Percentiles rank a stretch among this genome's conserved stretches.
These are phyloP conservation scores for Candida pseudoviswanathii DNA, from an alignment of 1,139 yeast genomes.

Conservation along the genomic window DNA sequence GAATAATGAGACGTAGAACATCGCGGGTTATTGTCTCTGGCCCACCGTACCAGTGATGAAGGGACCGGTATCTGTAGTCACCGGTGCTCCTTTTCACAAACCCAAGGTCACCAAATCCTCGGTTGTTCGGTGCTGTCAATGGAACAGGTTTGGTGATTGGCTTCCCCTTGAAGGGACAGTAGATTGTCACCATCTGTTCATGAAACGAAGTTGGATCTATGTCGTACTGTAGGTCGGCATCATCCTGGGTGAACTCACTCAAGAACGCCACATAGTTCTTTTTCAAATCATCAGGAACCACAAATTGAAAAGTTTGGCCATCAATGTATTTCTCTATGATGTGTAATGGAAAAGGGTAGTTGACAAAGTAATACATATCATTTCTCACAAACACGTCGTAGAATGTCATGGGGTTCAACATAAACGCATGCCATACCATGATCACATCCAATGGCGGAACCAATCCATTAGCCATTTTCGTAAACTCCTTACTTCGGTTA, in stretches of 20 bases:
- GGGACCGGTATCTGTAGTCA: neutral
- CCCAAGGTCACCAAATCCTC: conserved; percentile 25
- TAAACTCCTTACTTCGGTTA: neutral
- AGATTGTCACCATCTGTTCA: conserved; percentile 6
- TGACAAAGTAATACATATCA: conserved; percentile 23
- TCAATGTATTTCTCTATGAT: conserved; percentile 23
- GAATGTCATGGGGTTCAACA: conserved; percentile 21
- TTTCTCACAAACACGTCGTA: conserved; percentile 32
- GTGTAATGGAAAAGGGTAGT: conserved; percentile 29
- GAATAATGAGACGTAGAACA: conserved; percentile 21
- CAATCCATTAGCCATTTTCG: neutral
- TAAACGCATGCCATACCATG: conserved; percentile 41
- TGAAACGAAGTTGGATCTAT: neutral
- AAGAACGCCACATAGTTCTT: neutral
- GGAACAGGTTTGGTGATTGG: conserved; percentile 15
- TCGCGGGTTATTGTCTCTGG: conserved; percentile 18
- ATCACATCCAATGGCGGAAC: conserved; percentile 38
- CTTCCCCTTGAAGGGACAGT: conserved; percentile 23
- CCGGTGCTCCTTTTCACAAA: conserved; percentile 11
- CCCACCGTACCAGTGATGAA: neutral
- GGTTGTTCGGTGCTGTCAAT: conserved; percentile 15
- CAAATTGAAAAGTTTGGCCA: conserved; percentile 22
- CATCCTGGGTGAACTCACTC: neutral
- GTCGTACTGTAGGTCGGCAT: conserved; percentile 1
- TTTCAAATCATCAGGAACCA: conserved; percentile 12